These are phyloP conservation scores for Trypanosoma brucei DNA, from an alignment of 208 protist species.

Conservation along the genomic window DNA sequence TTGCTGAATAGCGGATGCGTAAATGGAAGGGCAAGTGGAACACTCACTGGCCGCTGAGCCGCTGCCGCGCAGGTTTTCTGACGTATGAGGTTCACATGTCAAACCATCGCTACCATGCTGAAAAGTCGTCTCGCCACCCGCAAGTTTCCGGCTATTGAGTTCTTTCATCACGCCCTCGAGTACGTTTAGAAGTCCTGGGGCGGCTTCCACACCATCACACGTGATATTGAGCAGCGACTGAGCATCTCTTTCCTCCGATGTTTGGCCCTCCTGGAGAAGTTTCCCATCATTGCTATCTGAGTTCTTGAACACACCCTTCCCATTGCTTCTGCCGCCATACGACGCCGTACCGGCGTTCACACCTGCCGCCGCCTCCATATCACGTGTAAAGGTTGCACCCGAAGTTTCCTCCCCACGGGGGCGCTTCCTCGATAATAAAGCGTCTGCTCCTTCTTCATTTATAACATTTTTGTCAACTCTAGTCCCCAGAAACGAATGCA, in stretches of 20 bases:
- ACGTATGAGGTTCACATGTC: not conserved
- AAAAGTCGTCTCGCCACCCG: not conserved
- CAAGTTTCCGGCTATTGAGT: constrained; percentile 9
- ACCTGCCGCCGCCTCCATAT: too few species aligned
- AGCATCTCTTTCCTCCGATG: not conserved
- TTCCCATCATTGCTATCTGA: not conserved
- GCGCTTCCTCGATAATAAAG: not conserved
- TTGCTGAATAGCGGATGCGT: constrained; percentile 35
- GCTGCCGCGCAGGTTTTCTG: not conserved
- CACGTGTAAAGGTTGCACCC: too few species aligned
- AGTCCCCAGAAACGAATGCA: constrained; percentile 24
- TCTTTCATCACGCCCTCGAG: constrained; percentile 23
- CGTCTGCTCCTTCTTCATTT: not conserved
- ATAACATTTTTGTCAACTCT: not conserved
- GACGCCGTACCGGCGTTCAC: not conserved
- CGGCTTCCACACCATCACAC: constrained; percentile 15
- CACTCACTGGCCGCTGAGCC: constrained; percentile 10
- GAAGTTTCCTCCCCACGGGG: not conserved
- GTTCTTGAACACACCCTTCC: not conserved
- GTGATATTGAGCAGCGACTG: constrained; percentile 3
- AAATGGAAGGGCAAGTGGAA: constrained; percentile 31
- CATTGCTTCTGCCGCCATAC: not conserved
- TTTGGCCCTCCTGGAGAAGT: too few species aligned
- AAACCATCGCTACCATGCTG: not conserved
- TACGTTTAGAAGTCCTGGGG: constrained; percentile 9